Percentiles rank a stretch among this genome's conserved stretches.
Evolutionary conservation across 2,329 filamentous ascomycete species (phyloP).

Genomic region (Pyrenochaeta sp.): DNA sequence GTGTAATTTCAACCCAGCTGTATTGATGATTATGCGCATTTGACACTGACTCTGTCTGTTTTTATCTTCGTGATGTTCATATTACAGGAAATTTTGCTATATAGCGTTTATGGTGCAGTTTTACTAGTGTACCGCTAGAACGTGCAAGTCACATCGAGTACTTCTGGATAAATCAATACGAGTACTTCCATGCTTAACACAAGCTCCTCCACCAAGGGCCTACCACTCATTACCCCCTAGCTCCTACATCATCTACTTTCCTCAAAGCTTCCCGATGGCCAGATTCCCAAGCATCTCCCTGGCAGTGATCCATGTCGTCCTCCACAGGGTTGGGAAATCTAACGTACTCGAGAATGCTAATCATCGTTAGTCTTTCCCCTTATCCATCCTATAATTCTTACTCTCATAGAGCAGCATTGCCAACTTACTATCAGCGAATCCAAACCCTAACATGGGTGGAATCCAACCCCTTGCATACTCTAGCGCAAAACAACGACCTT

Average conservation of each 20-base stretch:
- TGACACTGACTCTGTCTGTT: not conserved
- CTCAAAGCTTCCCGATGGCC: slow-evolving; percentile 35
- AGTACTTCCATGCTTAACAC: not conserved
- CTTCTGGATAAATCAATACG: not conserved
- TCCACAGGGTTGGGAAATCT: slow-evolving; percentile 85
- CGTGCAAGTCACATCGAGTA: not conserved
- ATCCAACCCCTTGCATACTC: slow-evolving; percentile 91
- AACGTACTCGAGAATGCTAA: slow-evolving; percentile 75
- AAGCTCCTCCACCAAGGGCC: not conserved
- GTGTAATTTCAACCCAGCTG: not conserved
- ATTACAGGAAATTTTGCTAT: not conserved
- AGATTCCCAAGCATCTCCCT: slow-evolving; percentile 80
- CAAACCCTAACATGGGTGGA: slow-evolving; percentile 90
- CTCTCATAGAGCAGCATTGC: not conserved
- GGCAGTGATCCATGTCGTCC: slow-evolving; percentile 76
- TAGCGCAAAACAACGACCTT: slow-evolving; percentile 77
- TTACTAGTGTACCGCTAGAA: not conserved
- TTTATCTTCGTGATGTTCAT: not conserved
- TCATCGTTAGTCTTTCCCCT: slow-evolving; percentile 1
- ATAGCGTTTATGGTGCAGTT: not conserved
- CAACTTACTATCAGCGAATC: slow-evolving; percentile 73
- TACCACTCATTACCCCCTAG: not conserved
- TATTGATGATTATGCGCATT: not conserved
- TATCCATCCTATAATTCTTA: too few relatives aligned
- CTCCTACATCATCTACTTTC: not conserved